Conservation (phyloP, 2,329 filamentous ascomycete genomes). For the Colletotrichum sidae region DNA sequence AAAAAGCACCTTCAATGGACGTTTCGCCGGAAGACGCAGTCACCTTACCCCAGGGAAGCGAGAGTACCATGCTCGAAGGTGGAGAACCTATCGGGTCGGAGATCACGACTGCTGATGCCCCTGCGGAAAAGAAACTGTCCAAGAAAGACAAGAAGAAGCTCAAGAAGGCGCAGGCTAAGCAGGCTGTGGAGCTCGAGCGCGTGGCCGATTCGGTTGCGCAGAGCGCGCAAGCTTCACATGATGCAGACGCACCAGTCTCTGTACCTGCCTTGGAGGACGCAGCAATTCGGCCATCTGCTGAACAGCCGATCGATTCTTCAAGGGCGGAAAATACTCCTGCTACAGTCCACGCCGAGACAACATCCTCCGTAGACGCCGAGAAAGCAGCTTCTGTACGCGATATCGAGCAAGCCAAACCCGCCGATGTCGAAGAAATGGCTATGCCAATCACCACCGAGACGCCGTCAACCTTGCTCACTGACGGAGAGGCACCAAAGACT, state of each 20-base stretch:
- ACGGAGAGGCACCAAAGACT: too few species aligned
- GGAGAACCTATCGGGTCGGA: constrained; percentile 4
- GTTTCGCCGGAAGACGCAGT: too few species aligned
- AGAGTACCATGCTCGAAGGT: not conserved
- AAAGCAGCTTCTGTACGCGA: too few species aligned
- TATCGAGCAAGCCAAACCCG: too few species aligned
- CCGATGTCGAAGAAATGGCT: not conserved
- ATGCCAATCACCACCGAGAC: not conserved
- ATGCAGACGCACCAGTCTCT: not conserved
- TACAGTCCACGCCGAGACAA: too few species aligned
- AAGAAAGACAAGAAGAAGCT: constrained; percentile 45
- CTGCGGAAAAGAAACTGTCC: constrained; percentile 21
- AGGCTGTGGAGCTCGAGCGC: constrained; percentile 32
- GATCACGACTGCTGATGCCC: constrained; percentile 11
- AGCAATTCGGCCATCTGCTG: too few species aligned
- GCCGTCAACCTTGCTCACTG: too few species aligned
- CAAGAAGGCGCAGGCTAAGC: constrained; percentile 39
- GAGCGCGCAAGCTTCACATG: constrained; percentile 10
- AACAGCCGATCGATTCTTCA: too few species aligned
- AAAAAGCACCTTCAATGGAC: too few species aligned
- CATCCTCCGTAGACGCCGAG: too few species aligned
- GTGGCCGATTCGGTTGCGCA: constrained; percentile 14
- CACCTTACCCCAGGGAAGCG: not conserved
- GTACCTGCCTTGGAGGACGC: constrained; percentile 1
- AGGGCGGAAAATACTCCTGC: too few species aligned